Base-by-base conservation (phyloP, 2,329 filamentous ascomycete genomes). In the Colletotrichum sp. region DNA sequence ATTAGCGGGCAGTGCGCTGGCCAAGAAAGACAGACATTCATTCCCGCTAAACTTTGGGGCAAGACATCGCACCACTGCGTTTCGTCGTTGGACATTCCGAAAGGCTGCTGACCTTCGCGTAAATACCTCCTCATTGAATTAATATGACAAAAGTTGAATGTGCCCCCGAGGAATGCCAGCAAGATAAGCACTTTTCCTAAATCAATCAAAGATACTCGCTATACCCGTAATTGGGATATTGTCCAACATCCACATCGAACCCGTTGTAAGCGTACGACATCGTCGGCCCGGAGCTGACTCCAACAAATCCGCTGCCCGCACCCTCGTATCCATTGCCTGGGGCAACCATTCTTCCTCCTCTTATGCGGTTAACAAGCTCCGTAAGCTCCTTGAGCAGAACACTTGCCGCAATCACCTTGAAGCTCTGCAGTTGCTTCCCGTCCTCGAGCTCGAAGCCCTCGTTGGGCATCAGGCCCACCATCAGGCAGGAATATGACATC, bases 351-450 rank as follows among this genome's bases (percentile, higher is more conserved):
- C 15, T 43, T 7, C 70, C 70, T 15, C 32, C 66, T 16, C 38
- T 69, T 21, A 72, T 24, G 6, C 65, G 66, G 26, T 76, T 77
- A 2, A 56, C 69, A 8, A 76, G 70, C 26, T 70, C 70, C 24
- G 78, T 76, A 5, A 84, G 60, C 71, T 84, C 82, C 58, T 78
- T 81, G 5, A 83, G 70, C 32, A 86, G 78, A 70, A 83, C 85
- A 34, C 83, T 79, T 15, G 84, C 84, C 3, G 85, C 84, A 60
- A 86, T 80, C 1, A 85, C 80, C 30, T 81, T 80, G 76, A 86
- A 87, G 61, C 85, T 85, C 60, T 83, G 64, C 10, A 85, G 38
- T 15, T 34, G 38, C 5, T 60, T 30, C 12, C 38, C 61, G 26
- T 67, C 77, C 38, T 80, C 76, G 0, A 67, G 76, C 36, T 80